Conservation (phyloP, 2,329 filamentous ascomycete species). For the Paramyrothecium roridum region DNA sequence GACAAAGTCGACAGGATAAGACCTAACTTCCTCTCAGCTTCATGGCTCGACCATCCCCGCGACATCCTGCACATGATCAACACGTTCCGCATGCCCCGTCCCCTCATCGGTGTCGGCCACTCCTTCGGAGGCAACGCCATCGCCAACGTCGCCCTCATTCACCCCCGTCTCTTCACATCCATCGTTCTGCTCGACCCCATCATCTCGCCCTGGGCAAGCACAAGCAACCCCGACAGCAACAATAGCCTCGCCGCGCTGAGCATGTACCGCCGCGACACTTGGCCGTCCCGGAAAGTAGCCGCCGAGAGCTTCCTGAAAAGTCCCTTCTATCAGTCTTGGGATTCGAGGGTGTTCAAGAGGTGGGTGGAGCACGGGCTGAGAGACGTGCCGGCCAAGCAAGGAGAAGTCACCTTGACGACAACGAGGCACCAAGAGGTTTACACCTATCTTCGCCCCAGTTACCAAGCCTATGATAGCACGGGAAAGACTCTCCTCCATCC, state of each 20-base stretch:
- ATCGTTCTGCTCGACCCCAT: slow-evolving; percentile 84
- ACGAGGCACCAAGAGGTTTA: slow-evolving; percentile 80
- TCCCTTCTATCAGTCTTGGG: slow-evolving; percentile 77
- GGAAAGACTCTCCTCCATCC: slow-evolving; percentile 36
- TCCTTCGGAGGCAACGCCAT: slow-evolving; percentile 81
- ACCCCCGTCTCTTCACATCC: slow-evolving; percentile 75
- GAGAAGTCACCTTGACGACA: slow-evolving; percentile 69
- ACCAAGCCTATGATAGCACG: slow-evolving; percentile 34
- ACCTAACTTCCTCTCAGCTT: slow-evolving; percentile 46
- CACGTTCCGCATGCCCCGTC: slow-evolving; percentile 74
- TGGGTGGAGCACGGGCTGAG: slow-evolving; percentile 68
- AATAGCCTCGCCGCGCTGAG: slow-evolving; percentile 56
- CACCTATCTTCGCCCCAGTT: slow-evolving; percentile 66
- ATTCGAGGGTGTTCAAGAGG: slow-evolving; percentile 68
- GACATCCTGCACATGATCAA: slow-evolving; percentile 87
- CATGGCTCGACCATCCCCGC: slow-evolving; percentile 81
- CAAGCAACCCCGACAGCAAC: slow-evolving; percentile 12
- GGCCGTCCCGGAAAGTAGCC: slow-evolving; percentile 74
- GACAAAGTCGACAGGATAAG: not conserved
- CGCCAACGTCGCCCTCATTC: slow-evolving; percentile 67
- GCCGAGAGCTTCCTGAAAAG: slow-evolving; percentile 61
- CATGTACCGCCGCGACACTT: slow-evolving; percentile 70
- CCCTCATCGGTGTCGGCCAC: slow-evolving; percentile 81
- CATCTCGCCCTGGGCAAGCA: slow-evolving; percentile 49
- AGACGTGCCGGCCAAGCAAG: slow-evolving; percentile 39